Conservation (phyloP, 768 basidiomycete species). For the Suillus americanus region DNA sequence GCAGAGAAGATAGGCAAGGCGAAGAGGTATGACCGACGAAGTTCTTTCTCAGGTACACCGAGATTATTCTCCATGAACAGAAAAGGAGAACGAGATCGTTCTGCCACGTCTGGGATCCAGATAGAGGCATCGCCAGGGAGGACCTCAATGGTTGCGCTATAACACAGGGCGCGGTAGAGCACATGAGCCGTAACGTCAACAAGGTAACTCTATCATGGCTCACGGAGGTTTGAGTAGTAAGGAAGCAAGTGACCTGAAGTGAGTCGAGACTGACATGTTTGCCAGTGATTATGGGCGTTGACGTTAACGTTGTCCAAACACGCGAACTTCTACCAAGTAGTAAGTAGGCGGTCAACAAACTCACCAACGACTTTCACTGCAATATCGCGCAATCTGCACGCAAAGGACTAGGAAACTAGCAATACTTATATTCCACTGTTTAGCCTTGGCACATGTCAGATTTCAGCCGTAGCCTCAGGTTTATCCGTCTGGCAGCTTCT, state of each 20-base stretch:
- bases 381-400: conserved; percentile 5
- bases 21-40: conserved; percentile 50
- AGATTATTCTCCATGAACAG: conserved; percentile 57
- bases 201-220: conserved; percentile 13
- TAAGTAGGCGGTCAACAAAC: too few species aligned
- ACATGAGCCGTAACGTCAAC: neutral
- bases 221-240: conserved; percentile 26
- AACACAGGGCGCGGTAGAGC: neutral
- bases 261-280: conserved; percentile 2
- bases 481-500: conserved; percentile 6
- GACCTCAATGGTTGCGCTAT: conserved; percentile 52
- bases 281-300: neutral
- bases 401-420: conserved; percentile 14
- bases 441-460: neutral
- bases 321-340: too few species aligned
- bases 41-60: conserved; percentile 60
- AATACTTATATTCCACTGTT: neutral
- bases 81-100: conserved; percentile 44
- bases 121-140: conserved; percentile 54
- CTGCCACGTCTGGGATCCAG: conserved; percentile 38
- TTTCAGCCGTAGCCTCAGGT: neutral
- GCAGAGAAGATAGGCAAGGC: conserved; percentile 39
- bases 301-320: neutral
- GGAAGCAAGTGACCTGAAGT: conserved; percentile 23
- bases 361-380: conserved; percentile 7